A percentile compares a stretch with the other conserved stretches of the same genome.
Conservation (phyloP, 345 rosid genomes). For the Eucalyptus cloeziana region DNA sequence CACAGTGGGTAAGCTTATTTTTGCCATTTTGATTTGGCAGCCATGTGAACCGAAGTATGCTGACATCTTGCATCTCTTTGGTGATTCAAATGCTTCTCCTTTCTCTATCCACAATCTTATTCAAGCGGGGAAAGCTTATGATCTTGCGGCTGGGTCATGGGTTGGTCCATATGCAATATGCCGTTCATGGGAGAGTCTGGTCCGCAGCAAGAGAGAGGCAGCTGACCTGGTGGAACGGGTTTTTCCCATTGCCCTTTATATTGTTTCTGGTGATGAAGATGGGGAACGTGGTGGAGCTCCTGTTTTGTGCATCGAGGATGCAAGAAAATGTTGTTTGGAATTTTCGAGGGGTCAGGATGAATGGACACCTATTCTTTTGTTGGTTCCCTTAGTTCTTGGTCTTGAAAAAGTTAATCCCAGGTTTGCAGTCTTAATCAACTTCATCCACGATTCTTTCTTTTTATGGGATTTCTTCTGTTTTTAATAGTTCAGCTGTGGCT, state of each 20-base stretch:
- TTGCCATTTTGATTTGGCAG: slow-evolving; percentile 31
- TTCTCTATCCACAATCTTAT: slow-evolving; percentile 91
- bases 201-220: slow-evolving; percentile 35
- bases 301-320: slow-evolving; percentile 78
- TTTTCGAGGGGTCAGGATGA: slow-evolving; percentile 48
- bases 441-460: neutral
- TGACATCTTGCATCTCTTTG: slow-evolving; percentile 66
- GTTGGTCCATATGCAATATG: slow-evolving; percentile 95
- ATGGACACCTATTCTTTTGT: slow-evolving; percentile 76
- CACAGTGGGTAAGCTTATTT: neutral
- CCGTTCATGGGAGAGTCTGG: slow-evolving; percentile 76
- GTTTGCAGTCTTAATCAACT: slow-evolving; percentile 15
- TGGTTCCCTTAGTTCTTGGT: slow-evolving; percentile 97
- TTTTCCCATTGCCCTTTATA: slow-evolving; percentile 81
- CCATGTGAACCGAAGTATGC: slow-evolving; percentile 50
- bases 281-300: slow-evolving; percentile 99
- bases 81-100: slow-evolving; percentile 54
- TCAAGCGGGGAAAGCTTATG: slow-evolving; percentile 59
- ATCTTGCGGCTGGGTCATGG: slow-evolving; percentile 99
- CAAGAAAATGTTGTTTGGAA: slow-evolving; percentile 46
- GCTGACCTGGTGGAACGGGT: slow-evolving; percentile 8
- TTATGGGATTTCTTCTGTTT: neutral
- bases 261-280: slow-evolving; percentile 91
- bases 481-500: neutral
- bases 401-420: slow-evolving; percentile 84